A percentile compares a stretch with the other conserved stretches of the same genome.
These are phyloP conservation scores for Trametes meyenii DNA, from an alignment of 768 basidiomycete species.

Conservation along the genomic window DNA sequence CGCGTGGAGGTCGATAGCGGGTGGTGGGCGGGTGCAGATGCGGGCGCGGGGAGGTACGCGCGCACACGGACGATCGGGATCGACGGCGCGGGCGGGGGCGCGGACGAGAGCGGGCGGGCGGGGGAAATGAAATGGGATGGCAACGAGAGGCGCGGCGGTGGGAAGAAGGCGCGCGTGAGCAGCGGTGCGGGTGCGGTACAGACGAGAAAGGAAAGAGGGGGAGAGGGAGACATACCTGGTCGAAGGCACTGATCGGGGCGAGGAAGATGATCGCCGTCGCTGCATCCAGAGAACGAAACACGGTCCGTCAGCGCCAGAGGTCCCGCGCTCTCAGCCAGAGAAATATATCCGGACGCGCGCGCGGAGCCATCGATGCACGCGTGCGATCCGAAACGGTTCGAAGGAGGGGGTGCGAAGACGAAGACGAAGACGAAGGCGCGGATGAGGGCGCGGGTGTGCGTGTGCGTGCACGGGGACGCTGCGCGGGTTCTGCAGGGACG, in stretches of 20 bases:
- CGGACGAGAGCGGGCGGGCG: not conserved
- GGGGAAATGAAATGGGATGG: too few species aligned
- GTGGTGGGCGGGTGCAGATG: too few species aligned
- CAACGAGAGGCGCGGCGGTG: too few species aligned
- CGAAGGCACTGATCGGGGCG: slow-evolving; percentile 85
- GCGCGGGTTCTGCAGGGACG: not conserved
- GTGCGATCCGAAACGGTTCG: too few species aligned
- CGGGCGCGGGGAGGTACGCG: too few species aligned
- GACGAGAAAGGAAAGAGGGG: not conserved
- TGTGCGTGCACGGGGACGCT: not conserved
- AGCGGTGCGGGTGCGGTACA: not conserved
- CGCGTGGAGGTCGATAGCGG: not conserved
- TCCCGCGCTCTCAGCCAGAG: too few species aligned
- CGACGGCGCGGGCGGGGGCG: not conserved
- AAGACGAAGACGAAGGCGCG: too few species aligned
- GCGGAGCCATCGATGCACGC: not conserved
- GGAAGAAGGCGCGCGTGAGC: too few species aligned
- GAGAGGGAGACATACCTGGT: slow-evolving; percentile 57
- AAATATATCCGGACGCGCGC: not conserved
- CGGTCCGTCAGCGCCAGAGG: not conserved
- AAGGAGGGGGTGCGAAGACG: too few species aligned
- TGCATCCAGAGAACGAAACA: slow-evolving; percentile 31
- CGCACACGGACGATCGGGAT: too few species aligned
- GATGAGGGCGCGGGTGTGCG: not conserved
- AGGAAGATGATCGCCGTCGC: slow-evolving; percentile 86